Base-by-base conservation (phyloP, 352 stramenopile genomes). In the Globisporangium recalcitrans region DNA sequence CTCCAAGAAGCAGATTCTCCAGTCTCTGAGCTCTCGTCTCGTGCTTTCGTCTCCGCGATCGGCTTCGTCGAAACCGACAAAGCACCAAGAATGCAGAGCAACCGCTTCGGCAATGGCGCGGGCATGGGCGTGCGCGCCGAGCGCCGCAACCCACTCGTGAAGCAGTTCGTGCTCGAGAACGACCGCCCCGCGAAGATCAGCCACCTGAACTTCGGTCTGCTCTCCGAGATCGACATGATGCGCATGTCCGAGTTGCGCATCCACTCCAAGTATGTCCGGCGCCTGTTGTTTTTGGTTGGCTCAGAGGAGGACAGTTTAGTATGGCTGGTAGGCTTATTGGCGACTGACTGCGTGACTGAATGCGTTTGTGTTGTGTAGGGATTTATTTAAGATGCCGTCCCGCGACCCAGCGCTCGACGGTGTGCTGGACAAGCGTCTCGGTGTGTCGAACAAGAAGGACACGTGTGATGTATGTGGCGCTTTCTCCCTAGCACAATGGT, bases 141-240 rank as follows among this genome's bases (percentile, higher is more conserved):
- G 72, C 80, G 82, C 62, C 82, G 82, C 64, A 93, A 95, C 65
- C 86, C 86, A 64, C 71, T 92, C n/a, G 82, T 95, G 53, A 95
- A 95, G 79, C 86, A 95, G 66, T 82, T 95, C 58, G 86, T 95
- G 70, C 78, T 93, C 19, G 86, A 95, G 70, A 95, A 95, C 63
- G 86, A 92, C 71, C 84, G 84, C 1, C 86, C 86, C n/a, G 82
- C 83, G 54, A 96, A 98, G 74, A 99, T 99, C 72, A 96, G 86
- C 54, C 94, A 98, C 72, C 80, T 99, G 57, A 97, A 99, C 81
- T 99, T 99, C 75, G 96, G 96, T 6, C 77, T 99, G 42, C 86
- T 99, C 36, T 98, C 91, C 7, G 84, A 97, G 42, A 77, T 95
- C 14, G 95, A 99, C 68, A 99, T 99, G 88, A 95, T 98, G 75